These are phyloP conservation scores for Blastobotrys elegans DNA, from an alignment of 1,139 yeast species.

Conservation along the genomic window DNA sequence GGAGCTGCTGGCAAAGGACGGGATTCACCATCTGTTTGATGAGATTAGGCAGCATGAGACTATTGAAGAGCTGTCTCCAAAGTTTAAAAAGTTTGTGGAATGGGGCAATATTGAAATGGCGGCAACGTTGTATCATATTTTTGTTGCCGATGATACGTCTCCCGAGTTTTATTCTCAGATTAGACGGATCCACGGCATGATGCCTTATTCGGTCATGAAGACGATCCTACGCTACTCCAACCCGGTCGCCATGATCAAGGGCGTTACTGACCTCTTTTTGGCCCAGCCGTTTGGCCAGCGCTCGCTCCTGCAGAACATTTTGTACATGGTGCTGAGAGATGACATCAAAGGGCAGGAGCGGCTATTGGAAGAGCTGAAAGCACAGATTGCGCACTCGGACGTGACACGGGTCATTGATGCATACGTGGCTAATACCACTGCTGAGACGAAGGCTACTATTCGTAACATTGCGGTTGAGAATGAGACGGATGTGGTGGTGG, in stretches of 20 bases:
- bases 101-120: slow-evolving; percentile 82
- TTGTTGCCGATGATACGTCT: slow-evolving; percentile 75
- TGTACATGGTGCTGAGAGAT: slow-evolving; percentile 70
- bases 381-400: slow-evolving; percentile 33
- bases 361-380: slow-evolving; percentile 47
- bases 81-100: slow-evolving; percentile 64
- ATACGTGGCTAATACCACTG: slow-evolving; percentile 25
- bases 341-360: slow-evolving; percentile 65
- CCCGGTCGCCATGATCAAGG: slow-evolving; percentile 77
- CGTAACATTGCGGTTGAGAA: slow-evolving; percentile 12
- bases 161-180: slow-evolving; percentile 67
- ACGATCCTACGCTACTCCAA: slow-evolving; percentile 76
- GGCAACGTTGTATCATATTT: slow-evolving; percentile 72
- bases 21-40: slow-evolving; percentile 49
- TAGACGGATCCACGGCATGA: slow-evolving; percentile 59
- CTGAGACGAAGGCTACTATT: slow-evolving; percentile 22
- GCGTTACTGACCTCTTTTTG: slow-evolving; percentile 69
- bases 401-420: slow-evolving; percentile 27
- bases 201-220: slow-evolving; percentile 73
- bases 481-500: slow-evolving; percentile 2
- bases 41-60: slow-evolving; percentile 56
- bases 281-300: slow-evolving; percentile 71
- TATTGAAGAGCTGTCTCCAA: slow-evolving; percentile 61
- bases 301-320: slow-evolving; percentile 65
- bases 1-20: slow-evolving; percentile 45